phyloP scores from a whole-genome alignment of 257 asterid genomes.

The Solanum peruvianum region DNA sequence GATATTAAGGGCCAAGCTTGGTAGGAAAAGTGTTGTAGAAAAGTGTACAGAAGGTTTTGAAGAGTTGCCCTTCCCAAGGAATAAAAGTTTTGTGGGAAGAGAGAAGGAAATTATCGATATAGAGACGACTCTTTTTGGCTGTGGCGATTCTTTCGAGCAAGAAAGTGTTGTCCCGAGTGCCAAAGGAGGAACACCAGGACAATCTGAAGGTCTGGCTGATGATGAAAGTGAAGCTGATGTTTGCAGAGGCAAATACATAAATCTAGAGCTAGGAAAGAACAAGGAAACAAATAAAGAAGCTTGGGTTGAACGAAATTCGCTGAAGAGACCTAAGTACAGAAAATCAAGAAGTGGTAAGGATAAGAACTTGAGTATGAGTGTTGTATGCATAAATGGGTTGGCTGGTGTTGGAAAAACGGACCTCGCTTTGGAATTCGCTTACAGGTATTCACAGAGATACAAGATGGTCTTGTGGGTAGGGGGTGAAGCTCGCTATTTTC shows the following conservation, averaged over 20 bases:
- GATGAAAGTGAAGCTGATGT: constrained; percentile 39
- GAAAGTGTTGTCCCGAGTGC: constrained; percentile 12
- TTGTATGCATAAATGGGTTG: constrained; percentile 58
- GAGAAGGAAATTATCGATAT: constrained; percentile 57
- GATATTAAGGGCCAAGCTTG: constrained; percentile 54
- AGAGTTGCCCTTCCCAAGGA: constrained; percentile 65
- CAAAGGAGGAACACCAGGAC: constrained; percentile 27
- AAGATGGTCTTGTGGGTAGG: constrained; percentile 90
- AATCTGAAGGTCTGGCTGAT: constrained; percentile 45
- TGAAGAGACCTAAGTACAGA: constrained; percentile 38
- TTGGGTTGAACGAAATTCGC: constrained; percentile 61
- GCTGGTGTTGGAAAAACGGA: constrained; percentile 82
- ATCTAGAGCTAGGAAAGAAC: constrained; percentile 52
- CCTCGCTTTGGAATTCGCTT: constrained; percentile 69
- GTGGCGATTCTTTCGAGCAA: constrained; percentile 42
- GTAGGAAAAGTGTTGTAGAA: constrained; percentile 61
- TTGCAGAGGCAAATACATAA: constrained; percentile 26
- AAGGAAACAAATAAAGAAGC: constrained; percentile 53
- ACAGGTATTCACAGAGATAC: constrained; percentile 57
- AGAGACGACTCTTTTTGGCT: constrained; percentile 58
- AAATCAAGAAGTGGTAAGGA: constrained; percentile 47
- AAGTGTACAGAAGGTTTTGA: constrained; percentile 33
- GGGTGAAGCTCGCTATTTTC: constrained; percentile 60
- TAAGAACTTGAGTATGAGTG: constrained; percentile 36
- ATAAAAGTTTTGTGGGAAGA: constrained; percentile 54